A percentile compares a stretch with the other conserved stretches of the same genome.
These are phyloP conservation scores for Penicillium psychrofluorescens DNA, from an alignment of 495 filamentous ascomycete species.

Conservation along the genomic window DNA sequence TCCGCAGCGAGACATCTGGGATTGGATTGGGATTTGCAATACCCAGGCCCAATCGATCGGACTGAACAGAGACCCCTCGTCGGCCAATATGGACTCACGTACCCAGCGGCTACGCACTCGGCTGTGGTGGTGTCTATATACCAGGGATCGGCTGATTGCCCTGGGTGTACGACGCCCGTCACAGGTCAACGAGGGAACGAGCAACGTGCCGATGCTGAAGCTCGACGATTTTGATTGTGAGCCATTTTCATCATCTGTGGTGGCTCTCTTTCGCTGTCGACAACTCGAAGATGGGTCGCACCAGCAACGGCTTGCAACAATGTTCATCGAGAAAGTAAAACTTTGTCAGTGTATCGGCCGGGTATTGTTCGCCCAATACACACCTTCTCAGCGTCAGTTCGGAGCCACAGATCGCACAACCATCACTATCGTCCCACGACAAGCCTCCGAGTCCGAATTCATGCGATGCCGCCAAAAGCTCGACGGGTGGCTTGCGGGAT, in stretches of 20 bases:
- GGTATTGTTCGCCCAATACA: conserved; percentile 77
- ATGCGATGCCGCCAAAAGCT: conserved; percentile 63
- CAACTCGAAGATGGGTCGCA: conserved; percentile 35
- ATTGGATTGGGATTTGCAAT: conserved; percentile 81
- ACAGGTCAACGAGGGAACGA: conserved; percentile 78
- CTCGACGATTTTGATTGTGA: conserved; percentile 73
- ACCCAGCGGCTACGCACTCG: conserved; percentile 62
- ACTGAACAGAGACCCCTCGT: conserved; percentile 65
- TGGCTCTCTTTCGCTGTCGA: conserved; percentile 28
- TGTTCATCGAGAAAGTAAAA: conserved; percentile 85
- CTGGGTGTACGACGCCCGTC: conserved; percentile 79
- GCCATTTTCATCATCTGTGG: conserved; percentile 43
- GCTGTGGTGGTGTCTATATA: conserved; percentile 88
- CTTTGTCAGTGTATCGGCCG: conserved; percentile 75
- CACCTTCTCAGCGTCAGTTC: conserved; percentile 55
- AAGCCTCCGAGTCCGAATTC: conserved; percentile 62
- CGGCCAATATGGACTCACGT: conserved; percentile 53
- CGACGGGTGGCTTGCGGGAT: conserved; percentile 56
- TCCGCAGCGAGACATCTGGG: conserved; percentile 71
- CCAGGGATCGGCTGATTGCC: conserved; percentile 81
- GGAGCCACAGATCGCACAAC: conserved; percentile 63
- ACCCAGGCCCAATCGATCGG: conserved; percentile 76
- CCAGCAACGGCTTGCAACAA: conserved; percentile 65
- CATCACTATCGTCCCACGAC: conserved; percentile 74
- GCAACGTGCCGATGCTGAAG: conserved; percentile 74